These are phyloP conservation scores for Physcomitrium patens DNA, from an alignment of 225 moss, liverwort and hornwort species.

Conservation along the genomic window DNA sequence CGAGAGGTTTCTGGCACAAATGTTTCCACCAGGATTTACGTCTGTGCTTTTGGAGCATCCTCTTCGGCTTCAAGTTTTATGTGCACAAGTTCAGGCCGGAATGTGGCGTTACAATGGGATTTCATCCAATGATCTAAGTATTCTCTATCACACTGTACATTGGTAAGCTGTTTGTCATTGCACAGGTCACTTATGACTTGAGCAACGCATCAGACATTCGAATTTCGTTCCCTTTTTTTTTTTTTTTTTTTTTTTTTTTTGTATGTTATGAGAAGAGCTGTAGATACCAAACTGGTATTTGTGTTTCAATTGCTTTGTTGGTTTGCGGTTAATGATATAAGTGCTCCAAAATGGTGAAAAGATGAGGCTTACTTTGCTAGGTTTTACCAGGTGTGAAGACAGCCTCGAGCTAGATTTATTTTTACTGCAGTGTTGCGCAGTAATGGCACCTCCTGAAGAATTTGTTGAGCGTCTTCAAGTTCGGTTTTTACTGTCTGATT, in stretches of 20 bases:
- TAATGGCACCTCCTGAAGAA: conserved; percentile 83
- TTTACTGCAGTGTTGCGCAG: conserved; percentile 87
- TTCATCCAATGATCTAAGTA: conserved; percentile 76
- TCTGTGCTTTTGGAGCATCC: conserved; percentile 95
- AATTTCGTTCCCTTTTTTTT: conserved; percentile 11
- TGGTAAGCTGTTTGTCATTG: conserved; percentile 64
- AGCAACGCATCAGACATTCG: conserved; percentile 28
- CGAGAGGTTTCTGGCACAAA: conserved; percentile 60
- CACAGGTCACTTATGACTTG: conserved; percentile 25
- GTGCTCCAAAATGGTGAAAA: conserved; percentile 29
- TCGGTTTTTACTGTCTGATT: conserved; percentile 84
- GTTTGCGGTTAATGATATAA: conserved; percentile 23
- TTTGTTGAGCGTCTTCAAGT: conserved; percentile 81
- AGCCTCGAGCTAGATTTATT: conserved; percentile 96
- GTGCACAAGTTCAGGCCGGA: conserved; percentile 96
- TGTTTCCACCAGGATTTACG: conserved; percentile 82
- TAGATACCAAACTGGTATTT: conserved; percentile 17
- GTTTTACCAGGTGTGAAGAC: conserved; percentile 85
- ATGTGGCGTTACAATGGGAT: conserved; percentile 99
- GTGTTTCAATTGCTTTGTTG: conserved; percentile 21
- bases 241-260: not conserved
- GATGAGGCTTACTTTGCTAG: conserved; percentile 38
- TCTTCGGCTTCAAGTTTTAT: conserved; percentile 94
- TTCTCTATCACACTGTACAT: conserved; percentile 87
- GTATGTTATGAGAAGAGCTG: not conserved